Evolutionary conservation across 495 filamentous ascomycete species (phyloP).

Genomic region (Lasiosphaeria hispida): DNA sequence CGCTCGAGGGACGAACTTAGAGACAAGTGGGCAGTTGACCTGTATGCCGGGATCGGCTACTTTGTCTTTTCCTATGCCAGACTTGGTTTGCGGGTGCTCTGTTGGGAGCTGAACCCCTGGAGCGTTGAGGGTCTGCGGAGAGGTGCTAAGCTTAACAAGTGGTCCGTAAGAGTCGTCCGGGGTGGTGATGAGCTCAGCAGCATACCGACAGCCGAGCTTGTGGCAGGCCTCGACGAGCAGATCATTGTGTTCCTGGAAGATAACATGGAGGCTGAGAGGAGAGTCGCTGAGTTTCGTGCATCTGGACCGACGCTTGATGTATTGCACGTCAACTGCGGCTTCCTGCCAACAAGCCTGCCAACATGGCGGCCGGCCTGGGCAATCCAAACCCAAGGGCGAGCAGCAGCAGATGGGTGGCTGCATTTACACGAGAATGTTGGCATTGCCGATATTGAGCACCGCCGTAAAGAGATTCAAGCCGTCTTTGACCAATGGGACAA

Average conservation of each 20-base stretch:
- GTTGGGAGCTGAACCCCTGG: constrained; percentile 90
- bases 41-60: constrained; percentile 92
- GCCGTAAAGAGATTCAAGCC: constrained; percentile 46
- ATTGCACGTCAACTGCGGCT: constrained; percentile 76
- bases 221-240: constrained; percentile 32
- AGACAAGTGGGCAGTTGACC: constrained; percentile 60
- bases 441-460: constrained; percentile 57
- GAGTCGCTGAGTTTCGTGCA: constrained; percentile 37
- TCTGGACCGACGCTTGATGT: constrained; percentile 32
- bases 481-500: constrained; percentile 35
- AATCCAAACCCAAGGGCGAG: constrained; percentile 37
- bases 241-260: constrained; percentile 70
- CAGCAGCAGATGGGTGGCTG: constrained; percentile 56
- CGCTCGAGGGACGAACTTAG: not conserved
- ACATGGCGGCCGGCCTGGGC: constrained; percentile 67
- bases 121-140: constrained; percentile 75
- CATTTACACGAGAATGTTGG: constrained; percentile 88
- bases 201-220: constrained; percentile 21
- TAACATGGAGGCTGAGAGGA: constrained; percentile 55
- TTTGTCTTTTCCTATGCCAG: constrained; percentile 78
- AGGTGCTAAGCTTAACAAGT: constrained; percentile 67
- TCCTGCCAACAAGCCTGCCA: constrained; percentile 65
- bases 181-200: constrained; percentile 19
- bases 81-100: constrained; percentile 71
- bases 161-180: constrained; percentile 52